These are phyloP conservation scores for Saturnispora besseyi DNA, from an alignment of 805 yeast species.

Conservation along the genomic window DNA sequence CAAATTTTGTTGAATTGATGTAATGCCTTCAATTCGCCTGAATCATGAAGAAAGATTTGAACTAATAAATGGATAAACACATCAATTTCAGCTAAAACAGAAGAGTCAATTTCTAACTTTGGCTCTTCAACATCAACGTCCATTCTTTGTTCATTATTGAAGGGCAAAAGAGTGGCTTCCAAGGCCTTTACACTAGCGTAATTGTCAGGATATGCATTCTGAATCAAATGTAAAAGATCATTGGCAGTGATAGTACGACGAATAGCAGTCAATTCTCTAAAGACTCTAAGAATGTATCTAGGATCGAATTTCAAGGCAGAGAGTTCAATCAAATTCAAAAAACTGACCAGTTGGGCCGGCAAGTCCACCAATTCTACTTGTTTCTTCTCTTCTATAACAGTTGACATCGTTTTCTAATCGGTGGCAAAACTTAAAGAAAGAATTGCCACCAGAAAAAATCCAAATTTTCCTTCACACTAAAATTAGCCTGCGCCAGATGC, in stretches of 20 bases:
- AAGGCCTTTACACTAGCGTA: conserved; percentile 34
- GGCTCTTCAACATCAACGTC: conserved; percentile 16
- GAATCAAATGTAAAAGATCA: conserved; percentile 47
- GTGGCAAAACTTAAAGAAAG: conserved; percentile 8
- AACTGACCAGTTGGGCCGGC: conserved; percentile 1
- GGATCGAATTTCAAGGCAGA: conserved; percentile 59
- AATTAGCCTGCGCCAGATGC: conserved; percentile 8
- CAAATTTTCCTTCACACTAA: conserved; percentile 16
- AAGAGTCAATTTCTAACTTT: conserved; percentile 23
- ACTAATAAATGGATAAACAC: conserved; percentile 69
- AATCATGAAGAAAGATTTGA: conserved; percentile 68
- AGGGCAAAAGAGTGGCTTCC: conserved; percentile 25
- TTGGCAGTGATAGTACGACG: conserved; percentile 54
- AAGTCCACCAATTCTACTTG: neutral
- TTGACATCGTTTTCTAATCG: conserved; percentile 7
- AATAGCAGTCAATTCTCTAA: conserved; percentile 71
- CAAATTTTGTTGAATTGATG: conserved; percentile 45
- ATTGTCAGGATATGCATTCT: conserved; percentile 45
- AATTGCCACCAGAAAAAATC: conserved; percentile 3
- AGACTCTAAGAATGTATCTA: conserved; percentile 74
- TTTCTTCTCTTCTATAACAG: conserved; percentile 3
- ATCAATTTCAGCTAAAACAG: conserved; percentile 69
- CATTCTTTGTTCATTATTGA: conserved; percentile 26
- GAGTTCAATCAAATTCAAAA: conserved; percentile 22
- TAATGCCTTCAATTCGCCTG: conserved; percentile 38